Conservation (phyloP, 306 rosid species). For the Datisca glomerata region DNA sequence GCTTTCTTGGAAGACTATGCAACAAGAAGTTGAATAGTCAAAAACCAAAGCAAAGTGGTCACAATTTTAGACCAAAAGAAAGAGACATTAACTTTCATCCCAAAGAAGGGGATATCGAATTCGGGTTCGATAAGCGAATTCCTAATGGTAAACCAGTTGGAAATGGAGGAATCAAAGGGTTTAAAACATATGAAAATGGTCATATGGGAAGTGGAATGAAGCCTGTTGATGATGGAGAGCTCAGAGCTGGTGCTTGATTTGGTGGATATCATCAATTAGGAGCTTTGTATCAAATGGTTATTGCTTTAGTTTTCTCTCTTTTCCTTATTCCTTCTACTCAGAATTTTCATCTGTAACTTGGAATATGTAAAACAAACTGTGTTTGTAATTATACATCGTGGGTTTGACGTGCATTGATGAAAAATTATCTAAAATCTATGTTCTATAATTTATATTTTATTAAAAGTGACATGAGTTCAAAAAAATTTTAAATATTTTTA, state of each 20-base stretch:
- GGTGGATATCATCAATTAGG: conserved; percentile 11
- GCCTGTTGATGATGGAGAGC: conserved; percentile 21
- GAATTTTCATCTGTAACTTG: no score
- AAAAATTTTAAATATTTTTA: no score
- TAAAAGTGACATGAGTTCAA: no score
- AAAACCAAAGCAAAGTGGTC: conserved; percentile 26
- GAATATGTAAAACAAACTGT: no score
- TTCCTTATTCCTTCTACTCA: no score
- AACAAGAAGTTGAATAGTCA: conserved; percentile 23
- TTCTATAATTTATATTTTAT: no score
- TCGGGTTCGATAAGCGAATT: conserved; percentile 44
- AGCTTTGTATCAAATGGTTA: no score
- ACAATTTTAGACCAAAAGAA: conserved; percentile 18
- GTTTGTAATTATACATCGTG: no score
- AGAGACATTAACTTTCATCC: conserved; percentile 7
- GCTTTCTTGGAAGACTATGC: conserved; percentile 73
- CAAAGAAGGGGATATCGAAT: conserved; percentile 22
- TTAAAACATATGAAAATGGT: conserved; percentile 18
- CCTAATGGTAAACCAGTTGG: conserved; percentile 23
- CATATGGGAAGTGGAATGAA: conserved; percentile 29
- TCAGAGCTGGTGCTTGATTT: conserved; percentile 12
- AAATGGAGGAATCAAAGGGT: conserved; percentile 19
- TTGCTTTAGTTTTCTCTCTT: no score
- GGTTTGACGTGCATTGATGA: no score
- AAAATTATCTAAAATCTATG: no score